Percentiles rank a stretch among this genome's conserved stretches.
Evolutionary conservation across 176 grass and related monocot genomes (phyloP).

Genomic region (Echinochloa phyllopogon): DNA sequence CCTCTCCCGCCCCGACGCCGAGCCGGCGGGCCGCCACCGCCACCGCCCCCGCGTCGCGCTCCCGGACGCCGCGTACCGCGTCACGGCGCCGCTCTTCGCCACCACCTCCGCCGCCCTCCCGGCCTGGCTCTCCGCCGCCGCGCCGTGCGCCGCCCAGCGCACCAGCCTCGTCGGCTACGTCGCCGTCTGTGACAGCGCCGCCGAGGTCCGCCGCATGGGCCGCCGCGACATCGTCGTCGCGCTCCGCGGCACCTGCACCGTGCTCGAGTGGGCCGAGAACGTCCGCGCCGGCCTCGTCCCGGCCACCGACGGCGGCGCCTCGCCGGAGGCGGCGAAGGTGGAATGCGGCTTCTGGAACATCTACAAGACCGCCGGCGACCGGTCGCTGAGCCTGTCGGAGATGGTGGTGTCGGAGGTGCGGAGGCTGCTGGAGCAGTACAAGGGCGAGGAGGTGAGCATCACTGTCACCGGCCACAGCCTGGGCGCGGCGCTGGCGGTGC

Average conservation of each 20-base stretch:
- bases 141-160: constrained; percentile 45
- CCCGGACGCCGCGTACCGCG: constrained; percentile 54
- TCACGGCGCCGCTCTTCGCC: constrained; percentile 58
- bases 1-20: constrained; percentile 46
- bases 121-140: constrained; percentile 37
- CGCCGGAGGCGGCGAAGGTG: constrained; percentile 42
- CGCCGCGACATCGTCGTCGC: constrained; percentile 71
- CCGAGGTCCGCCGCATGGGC: constrained; percentile 66
- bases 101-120: constrained; percentile 49
- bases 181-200: constrained; percentile 53
- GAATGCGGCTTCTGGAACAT: constrained; percentile 74
- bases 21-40: background rate
- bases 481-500: constrained; percentile 58
- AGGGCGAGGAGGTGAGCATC: constrained; percentile 65
- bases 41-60: constrained; percentile 27
- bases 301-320: background rate
- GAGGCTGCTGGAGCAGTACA: constrained; percentile 35
- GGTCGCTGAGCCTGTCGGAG: constrained; percentile 51
- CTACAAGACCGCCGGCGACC: constrained; percentile 45
- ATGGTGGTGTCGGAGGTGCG: constrained; percentile 53
- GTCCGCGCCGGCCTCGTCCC: constrained; percentile 62
- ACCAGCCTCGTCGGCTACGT: constrained; percentile 68
- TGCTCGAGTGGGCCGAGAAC: constrained; percentile 78
- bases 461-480: constrained; percentile 72
- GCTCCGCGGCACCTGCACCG: constrained; percentile 70